These are phyloP conservation scores for Cyclotella choctawhatcheeana DNA, from an alignment of 108 stramenopile genomes.

Conservation along the genomic window DNA sequence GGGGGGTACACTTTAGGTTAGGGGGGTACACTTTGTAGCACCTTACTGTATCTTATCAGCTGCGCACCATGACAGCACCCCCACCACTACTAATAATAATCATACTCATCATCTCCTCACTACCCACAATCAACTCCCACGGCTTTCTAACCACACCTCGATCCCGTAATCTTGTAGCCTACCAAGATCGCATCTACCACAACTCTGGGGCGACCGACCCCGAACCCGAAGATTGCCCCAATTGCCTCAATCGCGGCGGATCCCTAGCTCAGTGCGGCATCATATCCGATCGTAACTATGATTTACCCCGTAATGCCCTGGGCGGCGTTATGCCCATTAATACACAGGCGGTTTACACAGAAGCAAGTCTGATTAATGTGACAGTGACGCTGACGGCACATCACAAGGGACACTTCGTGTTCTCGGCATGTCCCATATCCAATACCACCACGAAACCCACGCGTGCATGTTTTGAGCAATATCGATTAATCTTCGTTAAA, in stretches of 20 bases:
- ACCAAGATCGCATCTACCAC: constrained; percentile 21
- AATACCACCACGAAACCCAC: constrained; percentile 42
- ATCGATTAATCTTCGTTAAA: constrained; percentile 53
- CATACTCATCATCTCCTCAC: background rate
- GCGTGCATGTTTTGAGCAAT: constrained; percentile 59
- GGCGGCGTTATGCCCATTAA: too few relatives aligned
- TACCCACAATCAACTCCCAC: background rate
- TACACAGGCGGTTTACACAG: constrained; percentile 37
- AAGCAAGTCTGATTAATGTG: constrained; percentile 39
- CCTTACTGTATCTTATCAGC: too few relatives aligned
- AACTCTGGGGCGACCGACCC: constrained; percentile 10
- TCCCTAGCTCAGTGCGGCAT: constrained; percentile 43
- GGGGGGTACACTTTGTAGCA: too few relatives aligned
- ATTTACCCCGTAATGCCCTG: constrained; percentile 48
- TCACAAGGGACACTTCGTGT: constrained; percentile 65
- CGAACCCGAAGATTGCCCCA: constrained; percentile 32
- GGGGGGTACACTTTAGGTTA: too few relatives aligned
- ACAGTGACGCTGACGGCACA: constrained; percentile 56
- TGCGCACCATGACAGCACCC: background rate
- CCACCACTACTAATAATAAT: background rate
- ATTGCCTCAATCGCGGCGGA: constrained; percentile 44
- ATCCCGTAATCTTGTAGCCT: constrained; percentile 46
- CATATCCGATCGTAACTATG: constrained; percentile 48
- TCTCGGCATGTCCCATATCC: constrained; percentile 52
- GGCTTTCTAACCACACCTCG: constrained; percentile 33